Base-by-base conservation (phyloP, 192 early-diverging fungal species). In the Entomortierella beljakovae region DNA sequence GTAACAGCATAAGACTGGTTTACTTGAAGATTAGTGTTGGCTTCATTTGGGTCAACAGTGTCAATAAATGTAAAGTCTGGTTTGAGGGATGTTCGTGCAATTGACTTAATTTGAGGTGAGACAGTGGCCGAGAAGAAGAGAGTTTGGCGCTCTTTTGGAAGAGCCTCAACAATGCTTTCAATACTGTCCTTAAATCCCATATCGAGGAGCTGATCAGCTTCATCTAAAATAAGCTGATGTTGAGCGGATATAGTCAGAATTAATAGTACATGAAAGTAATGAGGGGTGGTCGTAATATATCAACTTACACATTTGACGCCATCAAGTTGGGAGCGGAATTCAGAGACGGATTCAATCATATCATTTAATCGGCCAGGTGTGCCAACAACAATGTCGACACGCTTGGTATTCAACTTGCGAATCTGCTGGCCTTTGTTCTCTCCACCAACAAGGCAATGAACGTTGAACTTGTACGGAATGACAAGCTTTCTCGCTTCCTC, bases 71-170 rank as follows among this genome's bases (percentile, higher is more conserved):
- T 84, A 66, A 94, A 89, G 51, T 87, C 84, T 29, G 86, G 79
- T 22, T 83, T 86, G 4, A 97, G 85, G 25, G 90, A 89, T 10
- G 81, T 80, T 25, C 82, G 67, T 28, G 95, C 92, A 43, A 96
- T 89, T 11, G 85, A 62, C 15, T 80, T 68, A 80, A 98, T 93
- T 58, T 91, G 86, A 8, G 46, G 40, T 7, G 92, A 90, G 13
- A 98, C 83, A 8, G 98, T 99, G 20, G 98, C 98, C 5, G 95
- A 97, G 80, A 97, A 97, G 72, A 99, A 89, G 72, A 95, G 88
- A 1, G 96, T 97, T 77, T 95, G 91, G 49, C 97, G 91, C 11
- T 93, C 64, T 23, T 67, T 71, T 6, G 96, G 93, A 20, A 94
- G 71, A 1, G 72, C 42, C 0, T 61, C 53, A 5, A 89, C 64